Evolutionary conservation across 202 grass and related monocot species (phyloP).

Genomic region (Hordeum pubiflorum): DNA sequence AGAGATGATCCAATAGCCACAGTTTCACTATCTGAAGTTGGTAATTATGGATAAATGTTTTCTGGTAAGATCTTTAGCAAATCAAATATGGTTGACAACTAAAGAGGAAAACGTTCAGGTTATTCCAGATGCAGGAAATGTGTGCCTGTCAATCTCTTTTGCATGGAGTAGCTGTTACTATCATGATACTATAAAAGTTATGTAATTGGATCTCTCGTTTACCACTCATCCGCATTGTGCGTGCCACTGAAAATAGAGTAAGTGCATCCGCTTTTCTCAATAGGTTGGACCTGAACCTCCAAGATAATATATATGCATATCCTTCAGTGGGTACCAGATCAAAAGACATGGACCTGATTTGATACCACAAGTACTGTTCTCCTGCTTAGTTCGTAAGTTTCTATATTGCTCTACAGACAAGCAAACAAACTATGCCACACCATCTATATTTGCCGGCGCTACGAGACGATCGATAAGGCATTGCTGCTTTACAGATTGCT

Average conservation of each 20-base stretch:
- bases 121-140: slow-evolving; percentile 10
- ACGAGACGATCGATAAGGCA: neutral
- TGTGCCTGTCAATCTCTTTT: slow-evolving; percentile 18
- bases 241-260: slow-evolving; percentile 18
- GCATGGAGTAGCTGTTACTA: slow-evolving; percentile 10
- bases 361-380: slow-evolving; percentile 16
- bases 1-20: neutral
- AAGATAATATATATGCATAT: slow-evolving; percentile 17
- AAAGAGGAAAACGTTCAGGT: neutral
- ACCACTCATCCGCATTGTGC: slow-evolving; percentile 12
- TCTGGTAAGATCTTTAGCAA: slow-evolving; percentile 2
- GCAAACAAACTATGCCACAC: neutral
- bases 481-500: neutral
- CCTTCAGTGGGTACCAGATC: slow-evolving; percentile 57
- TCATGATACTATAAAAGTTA: slow-evolving; percentile 14
- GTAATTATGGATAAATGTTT: neutral
- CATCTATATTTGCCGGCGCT: neutral
- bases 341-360: slow-evolving; percentile 38
- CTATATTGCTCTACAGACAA: neutral
- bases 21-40: neutral
- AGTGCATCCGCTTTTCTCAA: slow-evolving; percentile 25
- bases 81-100: slow-evolving; percentile 15
- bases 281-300: slow-evolving; percentile 16
- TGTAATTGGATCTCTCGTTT: slow-evolving; percentile 37
- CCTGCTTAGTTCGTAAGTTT: slow-evolving; percentile 31